Percentiles rank a stretch among this genome's conserved stretches.
These are phyloP conservation scores for Dendrobium huoshanense DNA, from an alignment of 106 monocot species.

Conservation along the genomic window DNA sequence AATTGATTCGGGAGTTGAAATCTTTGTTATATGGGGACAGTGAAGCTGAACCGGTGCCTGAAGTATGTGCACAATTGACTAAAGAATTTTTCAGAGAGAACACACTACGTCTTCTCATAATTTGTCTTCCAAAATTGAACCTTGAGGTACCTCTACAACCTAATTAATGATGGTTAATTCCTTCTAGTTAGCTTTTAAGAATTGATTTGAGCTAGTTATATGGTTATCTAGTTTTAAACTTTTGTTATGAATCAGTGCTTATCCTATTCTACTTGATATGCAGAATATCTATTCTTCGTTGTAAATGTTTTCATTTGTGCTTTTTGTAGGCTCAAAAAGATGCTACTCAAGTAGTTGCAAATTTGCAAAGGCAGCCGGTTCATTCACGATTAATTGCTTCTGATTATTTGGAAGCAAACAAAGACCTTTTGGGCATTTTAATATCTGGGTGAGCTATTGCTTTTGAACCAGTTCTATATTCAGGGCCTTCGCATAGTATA, in stretches of 20 bases:
- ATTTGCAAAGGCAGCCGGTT: slow-evolving; percentile 93
- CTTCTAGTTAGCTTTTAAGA: not conserved
- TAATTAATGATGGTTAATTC: not conserved
- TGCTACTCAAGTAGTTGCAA: slow-evolving; percentile 93
- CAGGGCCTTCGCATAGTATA: not conserved
- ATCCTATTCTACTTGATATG: not conserved
- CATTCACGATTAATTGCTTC: slow-evolving; percentile 80
- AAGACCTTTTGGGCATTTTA: slow-evolving; percentile 42
- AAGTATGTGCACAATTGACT: slow-evolving; percentile 81
- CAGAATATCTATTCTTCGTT: not conserved
- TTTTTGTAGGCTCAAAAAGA: slow-evolving; percentile 80
- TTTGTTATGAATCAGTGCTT: not conserved
- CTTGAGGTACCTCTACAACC: slow-evolving; percentile 53
- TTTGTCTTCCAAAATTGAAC: slow-evolving; percentile 75
- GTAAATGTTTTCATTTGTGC: not conserved
- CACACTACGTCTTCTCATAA: slow-evolving; percentile 61
- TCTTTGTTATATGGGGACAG: slow-evolving; percentile 79
- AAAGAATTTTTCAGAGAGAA: slow-evolving; percentile 85
- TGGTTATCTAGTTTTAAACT: not conserved
- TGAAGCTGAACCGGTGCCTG: slow-evolving; percentile 74
- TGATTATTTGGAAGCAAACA: slow-evolving; percentile 89
- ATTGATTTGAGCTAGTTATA: slow-evolving; percentile 1
- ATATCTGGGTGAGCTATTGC: slow-evolving; percentile 5
- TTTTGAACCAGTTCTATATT: not conserved
- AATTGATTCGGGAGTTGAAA: slow-evolving; percentile 78